Base-by-base conservation (phyloP, 495 filamentous ascomycete genomes). In the Pyronema domesticum region DNA sequence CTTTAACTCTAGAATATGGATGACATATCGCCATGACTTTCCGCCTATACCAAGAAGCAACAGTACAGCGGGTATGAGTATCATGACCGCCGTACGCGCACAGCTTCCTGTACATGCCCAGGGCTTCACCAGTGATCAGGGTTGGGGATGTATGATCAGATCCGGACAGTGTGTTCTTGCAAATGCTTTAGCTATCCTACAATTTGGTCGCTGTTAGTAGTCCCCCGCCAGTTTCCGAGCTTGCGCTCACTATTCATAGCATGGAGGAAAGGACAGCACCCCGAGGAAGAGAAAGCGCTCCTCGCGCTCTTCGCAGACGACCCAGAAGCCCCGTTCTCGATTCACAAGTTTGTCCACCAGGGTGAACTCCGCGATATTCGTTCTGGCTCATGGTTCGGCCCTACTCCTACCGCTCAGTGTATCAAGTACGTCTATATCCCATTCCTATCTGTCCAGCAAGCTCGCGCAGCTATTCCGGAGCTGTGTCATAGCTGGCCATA, bases 81-180 rank as follows among this genome's bases (percentile, higher is more conserved):
- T 95, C 39, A 69, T 84, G 15, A 89, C 95, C 64, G 81, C 86
- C 37, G 68, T 96, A 55, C 78, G 86, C 60, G 89, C 74, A 44
- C 85, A 89, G 61, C 73, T 95, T 33, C 76, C 79, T 30, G 86
- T 91, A 53, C 75, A 85, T 30, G 53, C 63, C 51, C 73, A 73
- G 19, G 89, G 87, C 15, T 99, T 99, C 70, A 81, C 86, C 17
- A 89, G 85, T 1, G 93, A 99, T 68, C 86, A 85, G 0, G 91
- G 91, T 36, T 99, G 93, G 88, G 93, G 93, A 0, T 99, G 93
- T 63, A 99, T 99, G 93, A 96, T 99, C 59, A 75, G 93, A 60
- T 94, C 89, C 0, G 93, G 91, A 9, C 93, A 99, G 70, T 85
- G 86, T 60, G 72, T 99, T 13, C 71, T 99, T 35, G 91, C 89